These are phyloP conservation scores for Trifolium fragiferum DNA, from an alignment of 306 rosid genomes.

Conservation along the genomic window DNA sequence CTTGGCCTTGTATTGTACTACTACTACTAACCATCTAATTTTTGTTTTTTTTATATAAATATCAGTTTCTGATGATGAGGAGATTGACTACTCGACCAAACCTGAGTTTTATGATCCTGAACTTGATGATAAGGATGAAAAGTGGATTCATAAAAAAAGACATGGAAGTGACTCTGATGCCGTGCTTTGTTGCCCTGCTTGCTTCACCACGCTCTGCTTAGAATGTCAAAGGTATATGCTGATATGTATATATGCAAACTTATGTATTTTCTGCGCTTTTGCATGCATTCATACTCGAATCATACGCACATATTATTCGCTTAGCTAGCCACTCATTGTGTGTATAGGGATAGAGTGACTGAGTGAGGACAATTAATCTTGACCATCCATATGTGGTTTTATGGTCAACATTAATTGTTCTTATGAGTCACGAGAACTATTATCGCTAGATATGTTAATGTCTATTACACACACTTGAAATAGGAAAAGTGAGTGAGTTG, in stretches of 20 bases:
- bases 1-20: not conserved
- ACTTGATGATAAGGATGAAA: conserved; percentile 70
- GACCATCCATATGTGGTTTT: not conserved
- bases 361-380: not conserved
- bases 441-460: not conserved
- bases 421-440: not conserved
- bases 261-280: not conserved
- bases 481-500: no score
- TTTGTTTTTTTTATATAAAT: conserved; percentile 34
- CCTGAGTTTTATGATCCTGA: conserved; percentile 80
- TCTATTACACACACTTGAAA: not conserved
- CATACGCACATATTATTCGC: not conserved
- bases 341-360: no score
- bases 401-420: not conserved
- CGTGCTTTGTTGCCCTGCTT: conserved; percentile 85
- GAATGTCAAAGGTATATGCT: conserved; percentile 74
- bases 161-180: conserved; percentile 67
- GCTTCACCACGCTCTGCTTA: conserved; percentile 81
- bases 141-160: conserved; percentile 71
- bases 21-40: conserved; percentile 6
- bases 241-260: conserved; percentile 4
- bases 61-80: conserved; percentile 84
- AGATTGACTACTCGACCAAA: conserved; percentile 78
- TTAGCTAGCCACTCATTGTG: no score
- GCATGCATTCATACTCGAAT: not conserved